phyloP scores from a whole-genome alignment of 2,329 filamentous ascomycete genomes.

The Fusarium verrucosum region DNA sequence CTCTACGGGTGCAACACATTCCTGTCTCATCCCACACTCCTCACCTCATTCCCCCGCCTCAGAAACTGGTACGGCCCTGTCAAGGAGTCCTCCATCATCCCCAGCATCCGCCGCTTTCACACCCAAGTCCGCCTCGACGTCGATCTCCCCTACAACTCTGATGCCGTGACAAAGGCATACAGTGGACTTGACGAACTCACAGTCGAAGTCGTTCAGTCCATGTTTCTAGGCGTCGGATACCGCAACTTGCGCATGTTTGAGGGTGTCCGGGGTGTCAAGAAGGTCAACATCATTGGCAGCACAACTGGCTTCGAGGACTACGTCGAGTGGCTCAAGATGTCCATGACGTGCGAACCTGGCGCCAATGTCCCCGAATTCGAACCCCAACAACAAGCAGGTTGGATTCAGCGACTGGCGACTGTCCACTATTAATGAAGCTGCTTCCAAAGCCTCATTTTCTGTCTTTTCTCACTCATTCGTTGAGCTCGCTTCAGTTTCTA shows the following conservation, averaged over 20 bases:
- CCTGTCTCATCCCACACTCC: constrained; percentile 53
- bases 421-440: constrained; percentile 37
- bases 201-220: constrained; percentile 52
- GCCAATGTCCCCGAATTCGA: constrained; percentile 35
- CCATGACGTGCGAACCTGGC: constrained; percentile 49
- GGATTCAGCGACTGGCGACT: constrained; percentile 39
- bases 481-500: neutral
- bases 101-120: constrained; percentile 52
- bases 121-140: constrained; percentile 55
- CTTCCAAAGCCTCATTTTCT: neutral
- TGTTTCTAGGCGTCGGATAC: constrained; percentile 52
- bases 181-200: constrained; percentile 52
- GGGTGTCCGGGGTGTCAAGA: constrained; percentile 53
- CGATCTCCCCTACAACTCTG: constrained; percentile 48
- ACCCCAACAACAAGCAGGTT: constrained; percentile 31
- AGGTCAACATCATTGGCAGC: constrained; percentile 51
- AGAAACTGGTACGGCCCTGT: constrained; percentile 47
- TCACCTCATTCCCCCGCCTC: constrained; percentile 55
- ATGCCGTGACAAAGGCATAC: constrained; percentile 48
- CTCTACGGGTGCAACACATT: constrained; percentile 58
- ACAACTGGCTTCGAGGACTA: constrained; percentile 56
- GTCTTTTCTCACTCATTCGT: neutral
- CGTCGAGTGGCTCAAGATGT: constrained; percentile 51
- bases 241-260: constrained; percentile 54
- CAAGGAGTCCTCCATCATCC: constrained; percentile 42